Evolutionary conservation across 805 yeast species (phyloP).

Genomic region (Diddensiella caesifluorescens): DNA sequence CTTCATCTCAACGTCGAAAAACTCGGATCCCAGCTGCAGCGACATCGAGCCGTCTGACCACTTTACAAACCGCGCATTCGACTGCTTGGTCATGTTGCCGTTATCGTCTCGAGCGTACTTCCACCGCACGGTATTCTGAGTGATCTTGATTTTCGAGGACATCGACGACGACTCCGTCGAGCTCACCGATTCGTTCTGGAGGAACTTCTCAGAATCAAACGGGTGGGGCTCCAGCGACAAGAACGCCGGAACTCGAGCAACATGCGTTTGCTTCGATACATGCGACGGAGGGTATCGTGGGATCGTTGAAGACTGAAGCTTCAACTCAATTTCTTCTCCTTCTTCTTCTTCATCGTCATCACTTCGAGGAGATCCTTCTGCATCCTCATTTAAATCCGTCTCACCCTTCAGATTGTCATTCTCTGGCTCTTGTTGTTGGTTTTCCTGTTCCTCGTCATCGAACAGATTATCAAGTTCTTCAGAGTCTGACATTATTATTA

Average conservation of each 20-base stretch:
- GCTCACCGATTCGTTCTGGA: slow-evolving; percentile 43
- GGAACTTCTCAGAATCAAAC: slow-evolving; percentile 69
- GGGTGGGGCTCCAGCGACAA: slow-evolving; percentile 79
- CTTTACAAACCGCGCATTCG: slow-evolving; percentile 82
- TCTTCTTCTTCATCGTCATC: slow-evolving; percentile 15
- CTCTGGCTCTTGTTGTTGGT: slow-evolving; percentile 12
- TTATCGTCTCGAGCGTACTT: slow-evolving; percentile 72
- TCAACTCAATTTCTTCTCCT: slow-evolving; percentile 4
- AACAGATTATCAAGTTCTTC: slow-evolving; percentile 21
- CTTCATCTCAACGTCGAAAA: slow-evolving; percentile 64
- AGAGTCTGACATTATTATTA: slow-evolving; percentile 7
- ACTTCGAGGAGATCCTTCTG: neutral
- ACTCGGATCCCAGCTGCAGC: slow-evolving; percentile 78
- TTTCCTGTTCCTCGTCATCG: slow-evolving; percentile 19
- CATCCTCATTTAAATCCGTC: neutral
- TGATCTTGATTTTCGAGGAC: slow-evolving; percentile 41
- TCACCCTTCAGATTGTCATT: neutral
- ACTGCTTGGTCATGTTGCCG: slow-evolving; percentile 68
- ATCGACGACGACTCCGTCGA: slow-evolving; percentile 32
- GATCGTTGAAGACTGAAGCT: slow-evolving; percentile 25
- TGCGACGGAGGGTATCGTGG: slow-evolving; percentile 32
- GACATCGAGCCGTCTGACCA: slow-evolving; percentile 94
- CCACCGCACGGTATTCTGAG: slow-evolving; percentile 90
- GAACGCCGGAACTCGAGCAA: slow-evolving; percentile 75
- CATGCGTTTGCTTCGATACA: slow-evolving; percentile 32